phyloP scores from a whole-genome alignment of 2,329 filamentous ascomycete species.

The Aureobasidium zeae region DNA sequence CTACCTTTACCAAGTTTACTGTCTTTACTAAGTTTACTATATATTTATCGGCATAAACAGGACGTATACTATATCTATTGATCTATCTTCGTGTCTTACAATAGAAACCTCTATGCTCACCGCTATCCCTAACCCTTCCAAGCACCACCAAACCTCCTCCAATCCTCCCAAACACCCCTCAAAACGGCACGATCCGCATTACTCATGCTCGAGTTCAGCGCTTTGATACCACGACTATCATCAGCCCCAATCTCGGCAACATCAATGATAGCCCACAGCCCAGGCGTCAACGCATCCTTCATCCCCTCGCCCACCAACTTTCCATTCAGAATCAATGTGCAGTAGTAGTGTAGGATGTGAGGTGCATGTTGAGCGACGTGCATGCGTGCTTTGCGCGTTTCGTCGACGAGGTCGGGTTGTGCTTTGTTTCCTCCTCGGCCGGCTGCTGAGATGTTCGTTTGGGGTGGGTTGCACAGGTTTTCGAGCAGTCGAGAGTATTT shows the following conservation, averaged over 20 bases:
- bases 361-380: constrained; percentile 50
- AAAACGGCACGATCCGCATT: constrained; percentile 44
- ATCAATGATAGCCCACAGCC: constrained; percentile 45
- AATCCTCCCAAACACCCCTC: constrained; percentile 46
- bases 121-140: constrained; percentile 12
- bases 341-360: constrained; percentile 50
- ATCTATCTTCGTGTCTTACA: no score
- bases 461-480: constrained; percentile 53
- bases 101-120: no score
- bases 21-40: no score
- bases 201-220: constrained; percentile 44
- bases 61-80: no score
- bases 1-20: no score
- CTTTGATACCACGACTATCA: constrained; percentile 38
- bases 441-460: constrained; percentile 45
- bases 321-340: constrained; percentile 41
- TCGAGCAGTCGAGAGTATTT: constrained; percentile 48
- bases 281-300: constrained; percentile 43
- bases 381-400: constrained; percentile 49
- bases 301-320: constrained; percentile 43
- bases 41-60: no score
- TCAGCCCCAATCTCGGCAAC: constrained; percentile 36
- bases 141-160: constrained; percentile 27
- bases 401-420: constrained; percentile 45
- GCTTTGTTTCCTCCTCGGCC: constrained; percentile 26